Evolutionary conservation across 495 filamentous ascomycete species (phyloP).

Genomic region (Aspergillus sparsus): DNA sequence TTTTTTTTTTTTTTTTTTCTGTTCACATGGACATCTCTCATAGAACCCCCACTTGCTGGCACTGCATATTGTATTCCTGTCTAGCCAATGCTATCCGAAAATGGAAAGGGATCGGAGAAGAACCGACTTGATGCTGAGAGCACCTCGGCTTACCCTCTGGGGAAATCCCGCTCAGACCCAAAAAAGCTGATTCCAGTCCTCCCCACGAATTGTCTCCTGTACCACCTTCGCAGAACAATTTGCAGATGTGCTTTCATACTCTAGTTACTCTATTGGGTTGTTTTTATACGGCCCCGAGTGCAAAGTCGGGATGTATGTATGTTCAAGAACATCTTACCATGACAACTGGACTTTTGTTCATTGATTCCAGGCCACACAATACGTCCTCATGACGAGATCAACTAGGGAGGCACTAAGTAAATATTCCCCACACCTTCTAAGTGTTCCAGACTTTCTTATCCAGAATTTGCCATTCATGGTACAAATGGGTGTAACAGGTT

Average conservation of each 20-base stretch:
- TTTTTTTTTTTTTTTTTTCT: constrained; percentile 31
- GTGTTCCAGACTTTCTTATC: not conserved
- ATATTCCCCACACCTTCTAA: not conserved
- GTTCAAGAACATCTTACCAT: not conserved
- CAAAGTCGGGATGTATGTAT: not conserved
- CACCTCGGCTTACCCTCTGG: constrained; percentile 41
- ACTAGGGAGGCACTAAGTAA: too few species aligned
- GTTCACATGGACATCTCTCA: constrained; percentile 36
- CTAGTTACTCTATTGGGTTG: not conserved
- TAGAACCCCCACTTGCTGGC: constrained; percentile 20
- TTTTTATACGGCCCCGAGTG: not conserved
- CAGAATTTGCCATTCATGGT: not conserved
- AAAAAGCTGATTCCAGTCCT: not conserved
- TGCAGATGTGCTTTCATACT: not conserved
- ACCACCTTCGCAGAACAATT: not conserved
- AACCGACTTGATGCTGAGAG: constrained; percentile 7
- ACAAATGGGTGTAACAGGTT: not conserved
- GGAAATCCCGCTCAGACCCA: constrained; percentile 30
- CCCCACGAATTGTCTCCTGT: not conserved
- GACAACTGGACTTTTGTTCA: not conserved
- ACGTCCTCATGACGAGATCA: not conserved
- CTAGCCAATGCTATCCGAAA: constrained; percentile 1
- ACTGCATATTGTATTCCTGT: constrained; percentile 5
- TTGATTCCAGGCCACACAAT: not conserved
- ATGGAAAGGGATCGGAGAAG: constrained; percentile 17